phyloP scores from a whole-genome alignment of 768 basidiomycete species.

The Galerina sulciceps region DNA sequence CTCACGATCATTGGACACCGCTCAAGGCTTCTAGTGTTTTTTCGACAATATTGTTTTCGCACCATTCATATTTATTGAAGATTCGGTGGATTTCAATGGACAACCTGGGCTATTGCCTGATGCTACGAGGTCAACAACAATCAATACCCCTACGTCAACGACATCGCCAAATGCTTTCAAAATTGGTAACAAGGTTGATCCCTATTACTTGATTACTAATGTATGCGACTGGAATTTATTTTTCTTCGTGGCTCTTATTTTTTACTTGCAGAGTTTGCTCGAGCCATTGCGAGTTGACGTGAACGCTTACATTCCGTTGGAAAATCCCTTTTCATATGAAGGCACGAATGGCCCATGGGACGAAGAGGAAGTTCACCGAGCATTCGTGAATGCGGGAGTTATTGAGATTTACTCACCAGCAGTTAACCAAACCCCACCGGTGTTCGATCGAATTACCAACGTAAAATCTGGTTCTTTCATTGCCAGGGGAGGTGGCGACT shows the following conservation, averaged over 20 bases:
- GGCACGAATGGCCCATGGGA: conserved; percentile 72
- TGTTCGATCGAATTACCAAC: conserved; percentile 42
- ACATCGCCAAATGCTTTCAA: conserved; percentile 37
- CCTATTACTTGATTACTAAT: conserved; percentile 88
- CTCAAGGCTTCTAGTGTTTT: conserved; percentile 70
- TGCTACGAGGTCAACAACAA: conserved; percentile 41
- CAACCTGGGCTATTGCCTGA: conserved; percentile 55
- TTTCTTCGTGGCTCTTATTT: background rate
- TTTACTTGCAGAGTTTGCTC: conserved; percentile 57
- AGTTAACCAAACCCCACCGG: conserved; percentile 35
- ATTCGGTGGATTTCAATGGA: conserved; percentile 74
- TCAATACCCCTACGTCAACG: conserved; percentile 27
- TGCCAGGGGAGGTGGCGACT: background rate
- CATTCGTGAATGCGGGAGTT: conserved; percentile 63
- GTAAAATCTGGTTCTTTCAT: conserved; percentile 13
- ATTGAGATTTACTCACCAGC: conserved; percentile 59
- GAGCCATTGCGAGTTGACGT: conserved; percentile 73
- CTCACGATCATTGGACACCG: background rate
- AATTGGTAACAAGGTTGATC: conserved; percentile 78
- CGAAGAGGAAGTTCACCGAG: conserved; percentile 63
- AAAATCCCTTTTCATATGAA: conserved; percentile 70
- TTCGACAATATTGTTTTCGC: conserved; percentile 97
- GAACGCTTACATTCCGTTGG: conserved; percentile 54
- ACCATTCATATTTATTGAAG: conserved; percentile 96
- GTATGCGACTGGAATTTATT: conserved; percentile 41